phyloP scores from a whole-genome alignment of 106 monocot genomes.

The Chionographis japonica region DNA sequence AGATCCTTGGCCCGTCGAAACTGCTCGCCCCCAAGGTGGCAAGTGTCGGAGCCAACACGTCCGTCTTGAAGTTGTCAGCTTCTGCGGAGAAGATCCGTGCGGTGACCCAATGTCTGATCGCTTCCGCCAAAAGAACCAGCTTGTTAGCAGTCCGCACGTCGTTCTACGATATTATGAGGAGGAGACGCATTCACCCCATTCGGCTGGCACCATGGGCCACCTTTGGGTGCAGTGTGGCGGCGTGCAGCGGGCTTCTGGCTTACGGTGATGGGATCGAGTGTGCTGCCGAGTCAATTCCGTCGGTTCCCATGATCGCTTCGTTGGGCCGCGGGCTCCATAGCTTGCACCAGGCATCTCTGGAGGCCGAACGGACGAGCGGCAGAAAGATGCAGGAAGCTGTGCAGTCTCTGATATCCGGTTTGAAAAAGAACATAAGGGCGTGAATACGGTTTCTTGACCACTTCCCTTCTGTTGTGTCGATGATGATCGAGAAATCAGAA shows the following conservation, averaged over 20 bases:
- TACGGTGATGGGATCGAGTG: slow-evolving; percentile 92
- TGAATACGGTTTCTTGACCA: no score
- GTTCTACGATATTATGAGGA: slow-evolving; percentile 90
- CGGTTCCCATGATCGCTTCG: slow-evolving; percentile 60
- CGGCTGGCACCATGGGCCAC: slow-evolving; percentile 57
- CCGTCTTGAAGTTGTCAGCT: slow-evolving; percentile 44
- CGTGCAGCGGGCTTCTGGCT: slow-evolving; percentile 59
- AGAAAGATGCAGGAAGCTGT: slow-evolving; percentile 49
- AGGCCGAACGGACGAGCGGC: slow-evolving; percentile 38
- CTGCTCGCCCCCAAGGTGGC: slow-evolving; percentile 34
- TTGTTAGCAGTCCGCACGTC: slow-evolving; percentile 73
- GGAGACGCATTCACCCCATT: slow-evolving; percentile 21
- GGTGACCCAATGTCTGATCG: slow-evolving; percentile 59
- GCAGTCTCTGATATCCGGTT: slow-evolving; percentile 45
- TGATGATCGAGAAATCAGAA: no score
- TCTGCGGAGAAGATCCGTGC: slow-evolving; percentile 82
- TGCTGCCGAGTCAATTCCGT: slow-evolving; percentile 63
- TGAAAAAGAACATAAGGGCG: slow-evolving; percentile 29
- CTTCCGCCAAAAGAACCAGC: slow-evolving; percentile 69
- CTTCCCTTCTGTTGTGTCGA: no score
- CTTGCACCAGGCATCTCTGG: slow-evolving; percentile 55
- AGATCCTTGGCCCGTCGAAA: slow-evolving; percentile 57
- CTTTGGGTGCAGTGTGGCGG: slow-evolving; percentile 62
- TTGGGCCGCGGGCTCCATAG: slow-evolving; percentile 80
- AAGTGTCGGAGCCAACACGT: slow-evolving; percentile 30